Evolutionary conservation across 768 basidiomycete species (phyloP), one percentile per base, ranked within the genome.

Genomic region (Boletus huronensis): DNA sequence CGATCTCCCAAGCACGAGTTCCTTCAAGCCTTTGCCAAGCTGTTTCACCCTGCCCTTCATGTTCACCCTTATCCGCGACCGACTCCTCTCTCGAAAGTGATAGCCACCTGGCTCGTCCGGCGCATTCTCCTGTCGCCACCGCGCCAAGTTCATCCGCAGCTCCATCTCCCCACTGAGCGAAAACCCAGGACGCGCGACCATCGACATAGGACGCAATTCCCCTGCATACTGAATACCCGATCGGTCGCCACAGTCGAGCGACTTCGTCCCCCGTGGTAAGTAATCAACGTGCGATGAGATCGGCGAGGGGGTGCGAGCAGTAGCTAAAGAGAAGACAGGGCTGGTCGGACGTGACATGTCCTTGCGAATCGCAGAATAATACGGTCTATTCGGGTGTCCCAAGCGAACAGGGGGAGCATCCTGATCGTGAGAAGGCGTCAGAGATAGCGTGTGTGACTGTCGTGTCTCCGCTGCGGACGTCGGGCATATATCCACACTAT

Each of bases 81-180:
- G 59, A 34, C 48, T 48, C 52, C 48, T 70, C 54, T 71, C 70
- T 26, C 57, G 57, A 58, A 72, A 72, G 10, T 58, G 65, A 50
- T 69, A 72, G 11, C 57, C 63, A 32, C 70, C 67, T 1, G 70
- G 69, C 41, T 67, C 63, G 49, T 67, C 58, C 2, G 65, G 69
- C 23, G 66, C 65, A 39, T 72, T 55, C 43, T 69, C 68, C 43
- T 49, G 64, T 49, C 66, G 62, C 62, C 72, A 68, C 56, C 67
- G 66, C 9, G 81, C 81, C 34, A 82, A 65, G 1, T 78, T 76
- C 80, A 83, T 82, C 58, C 77, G 72, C 68, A 83, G 57, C 63
- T 84, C 82, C 50, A 78, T 80, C 67, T 83, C 80, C 11, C 82
- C 82, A 50, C 81, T 84, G 59, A 84, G 70, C 52, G 82, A 84